Conservation (phyloP, 768 basidiomycete genomes). For the Suillus luteus region DNA sequence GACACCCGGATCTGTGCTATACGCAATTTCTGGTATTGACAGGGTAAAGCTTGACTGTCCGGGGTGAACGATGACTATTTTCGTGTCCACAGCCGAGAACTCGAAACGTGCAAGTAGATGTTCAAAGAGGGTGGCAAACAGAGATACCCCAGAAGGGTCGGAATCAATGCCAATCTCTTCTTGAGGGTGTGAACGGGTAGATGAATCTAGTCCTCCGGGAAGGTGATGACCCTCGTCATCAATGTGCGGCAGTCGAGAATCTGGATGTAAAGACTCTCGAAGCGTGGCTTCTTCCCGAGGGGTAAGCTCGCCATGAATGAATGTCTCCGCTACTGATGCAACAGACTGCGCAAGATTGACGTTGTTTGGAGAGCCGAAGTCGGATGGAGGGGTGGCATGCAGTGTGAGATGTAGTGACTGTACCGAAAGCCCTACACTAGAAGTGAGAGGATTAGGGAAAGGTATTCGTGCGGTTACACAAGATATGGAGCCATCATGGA, state of each 20-base stretch:
- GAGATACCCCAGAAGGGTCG: slow-evolving; percentile 75
- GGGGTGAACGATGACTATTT: slow-evolving; percentile 68
- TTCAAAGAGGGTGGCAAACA: slow-evolving; percentile 82
- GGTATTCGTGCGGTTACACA: slow-evolving; percentile 79
- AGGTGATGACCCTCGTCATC: slow-evolving; percentile 46
- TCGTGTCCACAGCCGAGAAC: slow-evolving; percentile 70
- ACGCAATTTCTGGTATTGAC: slow-evolving; percentile 56
- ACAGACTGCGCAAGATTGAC: slow-evolving; percentile 73
- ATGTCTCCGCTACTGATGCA: slow-evolving; percentile 82
- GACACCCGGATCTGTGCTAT: slow-evolving; percentile 45
- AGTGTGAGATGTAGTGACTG: slow-evolving; percentile 71
- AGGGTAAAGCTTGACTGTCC: slow-evolving; percentile 62
- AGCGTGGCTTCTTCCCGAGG: slow-evolving; percentile 70
- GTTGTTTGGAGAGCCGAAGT: slow-evolving; percentile 20
- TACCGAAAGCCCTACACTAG: slow-evolving; percentile 69
- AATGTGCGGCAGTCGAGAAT: slow-evolving; percentile 30
- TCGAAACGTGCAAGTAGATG: slow-evolving; percentile 76
- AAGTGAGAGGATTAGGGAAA: slow-evolving; percentile 82
- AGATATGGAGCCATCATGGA: slow-evolving; percentile 73
- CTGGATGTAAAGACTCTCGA: slow-evolving; percentile 65
- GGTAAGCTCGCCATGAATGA: slow-evolving; percentile 81
- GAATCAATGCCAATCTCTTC: slow-evolving; percentile 39
- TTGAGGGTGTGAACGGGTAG: slow-evolving; percentile 34
- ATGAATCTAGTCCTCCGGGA: slow-evolving; percentile 71
- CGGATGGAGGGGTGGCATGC: slow-evolving; percentile 37